Evolutionary conservation across 2,329 filamentous ascomycete species (phyloP), one percentile per base, ranked within the genome.

Genomic region (Rhynchosporium graminicola): DNA sequence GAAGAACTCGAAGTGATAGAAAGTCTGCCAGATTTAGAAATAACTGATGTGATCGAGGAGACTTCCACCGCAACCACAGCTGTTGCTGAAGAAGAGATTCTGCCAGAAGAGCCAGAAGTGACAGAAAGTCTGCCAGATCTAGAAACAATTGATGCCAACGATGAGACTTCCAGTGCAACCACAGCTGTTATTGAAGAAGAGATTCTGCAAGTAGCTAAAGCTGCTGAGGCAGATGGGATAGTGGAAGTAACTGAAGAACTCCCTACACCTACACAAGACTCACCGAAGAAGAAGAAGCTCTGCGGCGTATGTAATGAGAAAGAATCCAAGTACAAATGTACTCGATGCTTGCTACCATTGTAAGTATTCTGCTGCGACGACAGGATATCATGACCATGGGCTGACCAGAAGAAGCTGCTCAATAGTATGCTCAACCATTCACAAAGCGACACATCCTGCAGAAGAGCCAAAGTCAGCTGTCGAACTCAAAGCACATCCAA

Each of bases 291-390:
- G 48, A 78, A 45, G 48, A 78, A 75, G 63, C 75, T 85, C 51
- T 88, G 86, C 68, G 79, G 80, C 4, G 76, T 86, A 38, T 88
- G 86, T 72, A 72, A 80, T 33, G 70, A 73, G 40, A 78, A 78
- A 4, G 76, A 80, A 26, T 78, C 78, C 36, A 87, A 85, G 72
- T 88, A 88, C 74, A 88, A 86, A 69, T 88, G 86, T 65, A 78
- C 83, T n/a, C 79, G 79, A 33, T 88, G 86, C 71, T 74, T 78
- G 54, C 69, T 83, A 28, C 80, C 81, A 64, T 87, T 86, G 86
- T 88, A 76, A 71, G 84, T 75, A 65, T 29, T 33, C 29, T 8
- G 9, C 38, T 3, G 31, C 8, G 31, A 20, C 51, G 12, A 54
- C 15, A 33, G 43, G 59, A 15, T 56, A 29, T 15, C 28, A 15